A percentile compares a stretch with the other conserved stretches of the same genome.
These are phyloP conservation scores for Chaetomiaceae sp. DNA, from an alignment of 2,329 filamentous ascomycete genomes.

Conservation along the genomic window DNA sequence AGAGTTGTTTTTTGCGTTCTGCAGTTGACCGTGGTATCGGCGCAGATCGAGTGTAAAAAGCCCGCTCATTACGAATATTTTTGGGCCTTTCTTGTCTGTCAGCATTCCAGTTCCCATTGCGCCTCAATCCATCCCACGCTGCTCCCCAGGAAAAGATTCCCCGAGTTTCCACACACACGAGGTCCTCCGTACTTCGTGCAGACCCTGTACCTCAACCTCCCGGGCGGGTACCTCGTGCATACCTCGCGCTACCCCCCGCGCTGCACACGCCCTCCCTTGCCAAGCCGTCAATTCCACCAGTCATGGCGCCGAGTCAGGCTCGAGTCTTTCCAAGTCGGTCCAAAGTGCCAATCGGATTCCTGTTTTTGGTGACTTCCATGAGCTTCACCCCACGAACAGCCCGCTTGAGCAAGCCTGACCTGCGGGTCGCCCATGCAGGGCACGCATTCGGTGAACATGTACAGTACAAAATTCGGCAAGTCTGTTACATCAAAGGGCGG, in stretches of 20 bases:
- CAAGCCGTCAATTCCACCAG: slow-evolving; percentile 20
- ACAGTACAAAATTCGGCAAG: background rate
- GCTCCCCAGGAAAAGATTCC: slow-evolving; percentile 20
- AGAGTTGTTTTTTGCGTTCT: too few species aligned
- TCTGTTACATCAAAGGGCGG: too few species aligned
- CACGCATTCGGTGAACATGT: slow-evolving; percentile 5
- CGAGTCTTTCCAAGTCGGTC: slow-evolving; percentile 5
- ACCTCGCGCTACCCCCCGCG: slow-evolving; percentile 16
- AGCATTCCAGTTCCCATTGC: too few species aligned
- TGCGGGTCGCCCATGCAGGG: slow-evolving; percentile 5
- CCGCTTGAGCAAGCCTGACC: background rate
- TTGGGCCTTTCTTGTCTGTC: background rate
- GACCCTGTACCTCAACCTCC: slow-evolving; percentile 14
- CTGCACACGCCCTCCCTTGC: slow-evolving; percentile 23
- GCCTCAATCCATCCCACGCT: slow-evolving; percentile 24
- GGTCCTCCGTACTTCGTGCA: too few species aligned
- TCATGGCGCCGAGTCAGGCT: slow-evolving; percentile 18
- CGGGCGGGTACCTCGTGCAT: slow-evolving; percentile 17
- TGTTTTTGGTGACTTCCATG: slow-evolving; percentile 19
- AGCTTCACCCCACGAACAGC: slow-evolving; percentile 18
- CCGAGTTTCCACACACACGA: slow-evolving; percentile 18
- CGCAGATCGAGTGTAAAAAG: too few species aligned
- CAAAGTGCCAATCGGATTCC: slow-evolving; percentile 24
- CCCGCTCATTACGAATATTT: too few species aligned
- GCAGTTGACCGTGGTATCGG: too few species aligned